A percentile compares a stretch with the other conserved stretches of the same genome.
Conservation (phyloP, 257 asterid species). For the Scutellaria galericulata region DNA sequence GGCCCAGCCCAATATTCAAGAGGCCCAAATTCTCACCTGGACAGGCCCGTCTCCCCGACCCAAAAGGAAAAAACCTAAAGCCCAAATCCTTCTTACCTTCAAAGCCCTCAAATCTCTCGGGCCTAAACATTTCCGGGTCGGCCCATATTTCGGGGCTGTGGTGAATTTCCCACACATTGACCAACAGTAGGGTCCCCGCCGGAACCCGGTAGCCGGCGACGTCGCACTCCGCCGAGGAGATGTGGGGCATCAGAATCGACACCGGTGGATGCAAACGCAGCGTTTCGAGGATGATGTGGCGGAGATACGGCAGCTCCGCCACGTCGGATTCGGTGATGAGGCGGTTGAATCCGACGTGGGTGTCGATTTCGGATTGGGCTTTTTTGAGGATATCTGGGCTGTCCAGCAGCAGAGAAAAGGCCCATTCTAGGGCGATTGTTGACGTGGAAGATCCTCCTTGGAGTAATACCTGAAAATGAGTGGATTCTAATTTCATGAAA, state of each 20-base stretch:
- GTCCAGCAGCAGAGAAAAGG: constrained; percentile 50
- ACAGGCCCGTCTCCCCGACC: constrained; percentile 66
- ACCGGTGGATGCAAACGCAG: constrained; percentile 73
- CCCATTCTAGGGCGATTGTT: constrained; percentile 59
- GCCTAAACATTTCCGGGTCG: constrained; percentile 69
- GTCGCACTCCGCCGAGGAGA: constrained; percentile 60
- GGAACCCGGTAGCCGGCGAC: constrained; percentile 74
- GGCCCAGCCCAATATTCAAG: constrained; percentile 45
- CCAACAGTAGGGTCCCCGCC: constrained; percentile 60
- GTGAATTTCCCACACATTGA: constrained; percentile 76
- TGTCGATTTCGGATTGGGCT: constrained; percentile 55
- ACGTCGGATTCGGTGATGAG: constrained; percentile 53
- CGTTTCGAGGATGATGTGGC: constrained; percentile 58
- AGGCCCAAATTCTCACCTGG: constrained; percentile 57
- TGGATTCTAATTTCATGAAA: too few relatives aligned
- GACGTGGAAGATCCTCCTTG: constrained; percentile 63
- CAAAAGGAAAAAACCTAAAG: constrained; percentile 49
- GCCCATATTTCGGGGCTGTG: constrained; percentile 67
- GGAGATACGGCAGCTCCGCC: constrained; percentile 52
- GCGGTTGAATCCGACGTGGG: constrained; percentile 43
- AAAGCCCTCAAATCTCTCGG: constrained; percentile 71
- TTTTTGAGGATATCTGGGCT: constrained; percentile 44
- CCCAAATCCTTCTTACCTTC: constrained; percentile 60
- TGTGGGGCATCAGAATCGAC: constrained; percentile 73
- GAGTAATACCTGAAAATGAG: constrained; percentile 45